A percentile compares a stretch with the other conserved stretches of the same genome.
Conservation (phyloP, 2,329 filamentous ascomycete species). For the Penicillium sclerotigenum region DNA sequence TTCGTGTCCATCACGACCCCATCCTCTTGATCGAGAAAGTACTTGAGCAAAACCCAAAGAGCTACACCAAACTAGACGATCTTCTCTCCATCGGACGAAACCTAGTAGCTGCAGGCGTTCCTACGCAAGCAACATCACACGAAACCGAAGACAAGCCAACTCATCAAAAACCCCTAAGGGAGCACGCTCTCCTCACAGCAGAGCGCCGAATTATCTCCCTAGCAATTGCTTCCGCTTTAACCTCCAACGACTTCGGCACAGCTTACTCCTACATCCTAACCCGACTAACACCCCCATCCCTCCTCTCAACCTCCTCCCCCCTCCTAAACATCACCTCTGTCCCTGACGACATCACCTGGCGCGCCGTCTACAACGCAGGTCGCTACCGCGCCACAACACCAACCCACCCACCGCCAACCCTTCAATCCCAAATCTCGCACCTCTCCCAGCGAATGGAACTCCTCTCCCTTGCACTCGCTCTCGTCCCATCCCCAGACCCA, state of each 20-base stretch:
- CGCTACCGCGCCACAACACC: conserved; percentile 47
- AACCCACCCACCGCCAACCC: conserved; percentile 26
- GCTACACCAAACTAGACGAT: conserved; percentile 63
- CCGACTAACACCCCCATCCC: conserved; percentile 46
- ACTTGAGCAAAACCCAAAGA: conserved; percentile 59
- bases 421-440: conserved; percentile 49
- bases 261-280: conserved; percentile 66
- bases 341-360: conserved; percentile 61
- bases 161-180: conserved; percentile 16
- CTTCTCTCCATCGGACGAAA: conserved; percentile 60
- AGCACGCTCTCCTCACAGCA: conserved; percentile 36
- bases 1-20: conserved; percentile 61
- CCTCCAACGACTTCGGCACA: conserved; percentile 53
- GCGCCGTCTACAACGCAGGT: conserved; percentile 61
- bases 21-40: conserved; percentile 58
- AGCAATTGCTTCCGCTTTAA: conserved; percentile 46
- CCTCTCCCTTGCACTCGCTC: conserved; percentile 59
- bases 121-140: conserved; percentile 21
- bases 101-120: conserved; percentile 50
- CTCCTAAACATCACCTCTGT: conserved; percentile 25
- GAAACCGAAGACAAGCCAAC: conserved; percentile 16
- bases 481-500: conserved; percentile 54
- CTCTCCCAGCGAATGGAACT: conserved; percentile 64
- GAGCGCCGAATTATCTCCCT: conserved; percentile 48
- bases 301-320: conserved; percentile 30